Evolutionary conservation across 2,329 filamentous ascomycete genomes (phyloP).

Genomic region (Cladophialophora psammophila): DNA sequence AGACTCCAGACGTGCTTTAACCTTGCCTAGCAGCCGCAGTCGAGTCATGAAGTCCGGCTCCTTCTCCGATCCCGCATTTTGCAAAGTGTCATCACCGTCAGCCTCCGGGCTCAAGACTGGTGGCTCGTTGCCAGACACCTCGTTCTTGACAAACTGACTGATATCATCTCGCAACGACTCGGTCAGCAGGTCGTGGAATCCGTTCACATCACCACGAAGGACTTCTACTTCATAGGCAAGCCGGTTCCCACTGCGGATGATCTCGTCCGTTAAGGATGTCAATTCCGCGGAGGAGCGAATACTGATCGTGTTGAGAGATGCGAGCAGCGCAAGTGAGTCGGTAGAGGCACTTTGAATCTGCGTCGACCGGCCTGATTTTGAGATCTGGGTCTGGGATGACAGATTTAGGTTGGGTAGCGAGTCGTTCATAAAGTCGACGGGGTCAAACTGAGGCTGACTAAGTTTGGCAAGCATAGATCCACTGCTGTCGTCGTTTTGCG

Average conservation of each 20-base stretch:
- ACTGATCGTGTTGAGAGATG: constrained; percentile 87
- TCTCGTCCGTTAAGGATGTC: constrained; percentile 92
- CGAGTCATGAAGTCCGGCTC: constrained; percentile 76
- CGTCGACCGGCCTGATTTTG: constrained; percentile 68
- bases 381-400: constrained; percentile 51
- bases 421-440: constrained; percentile 83
- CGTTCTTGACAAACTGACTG: constrained; percentile 70
- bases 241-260: constrained; percentile 84
- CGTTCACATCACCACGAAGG: constrained; percentile 82
- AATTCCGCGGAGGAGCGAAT: constrained; percentile 80
- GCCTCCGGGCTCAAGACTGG: constrained; percentile 6
- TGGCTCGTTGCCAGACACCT: constrained; percentile 37
- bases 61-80: constrained; percentile 18
- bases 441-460: constrained; percentile 69
- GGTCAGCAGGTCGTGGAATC: constrained; percentile 78
- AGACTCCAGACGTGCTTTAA: constrained; percentile 82
- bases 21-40: constrained; percentile 80
- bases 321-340: constrained; percentile 82
- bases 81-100: constrained; percentile 26
- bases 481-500: constrained; percentile 6
- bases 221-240: constrained; percentile 95
- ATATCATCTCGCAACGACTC: constrained; percentile 77
- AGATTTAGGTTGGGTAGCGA: constrained; percentile 72
- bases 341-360: constrained; percentile 63
- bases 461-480: constrained; percentile 24